Conservation (phyloP, 2,329 filamentous ascomycete genomes). For the Colletotrichum siamense region DNA sequence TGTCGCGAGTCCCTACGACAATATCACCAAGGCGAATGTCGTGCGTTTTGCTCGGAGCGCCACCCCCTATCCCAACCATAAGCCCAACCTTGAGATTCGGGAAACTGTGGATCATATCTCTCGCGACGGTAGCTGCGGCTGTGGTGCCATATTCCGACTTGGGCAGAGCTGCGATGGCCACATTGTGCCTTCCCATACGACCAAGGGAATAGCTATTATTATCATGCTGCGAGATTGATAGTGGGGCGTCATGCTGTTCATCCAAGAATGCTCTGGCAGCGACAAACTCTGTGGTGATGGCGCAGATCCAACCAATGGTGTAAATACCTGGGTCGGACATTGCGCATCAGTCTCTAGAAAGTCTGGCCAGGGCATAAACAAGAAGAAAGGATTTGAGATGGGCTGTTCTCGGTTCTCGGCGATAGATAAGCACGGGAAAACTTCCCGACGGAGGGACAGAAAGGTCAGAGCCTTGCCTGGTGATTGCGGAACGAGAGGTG, state of each 20-base stretch:
- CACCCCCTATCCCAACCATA: slow-evolving; percentile 29
- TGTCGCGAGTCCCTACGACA: slow-evolving; percentile 7
- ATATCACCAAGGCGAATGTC: slow-evolving; percentile 25
- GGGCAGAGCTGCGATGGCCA: slow-evolving; percentile 24
- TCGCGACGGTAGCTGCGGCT: slow-evolving; percentile 24
- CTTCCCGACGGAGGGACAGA: no score
- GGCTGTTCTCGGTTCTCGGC: no score
- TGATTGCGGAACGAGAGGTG: no score
- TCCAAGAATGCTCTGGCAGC: neutral
- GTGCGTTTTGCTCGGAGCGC: slow-evolving; percentile 23
- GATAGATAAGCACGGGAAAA: no score
- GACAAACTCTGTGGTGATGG: neutral
- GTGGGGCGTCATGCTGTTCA: neutral
- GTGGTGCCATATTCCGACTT: slow-evolving; percentile 1
- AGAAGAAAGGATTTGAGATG: no score
- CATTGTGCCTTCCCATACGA: slow-evolving; percentile 18
- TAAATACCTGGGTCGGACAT: neutral
- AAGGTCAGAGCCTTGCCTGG: no score
- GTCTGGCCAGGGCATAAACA: no score
- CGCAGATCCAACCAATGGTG: neutral
- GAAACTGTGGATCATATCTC: slow-evolving; percentile 31
- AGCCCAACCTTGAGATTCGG: neutral
- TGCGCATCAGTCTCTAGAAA: neutral
- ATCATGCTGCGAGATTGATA: neutral
- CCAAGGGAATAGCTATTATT: slow-evolving; percentile 19